Evolutionary conservation across 2,329 filamentous ascomycete genomes (phyloP).

Genomic region (Sporothrix phasma): DNA sequence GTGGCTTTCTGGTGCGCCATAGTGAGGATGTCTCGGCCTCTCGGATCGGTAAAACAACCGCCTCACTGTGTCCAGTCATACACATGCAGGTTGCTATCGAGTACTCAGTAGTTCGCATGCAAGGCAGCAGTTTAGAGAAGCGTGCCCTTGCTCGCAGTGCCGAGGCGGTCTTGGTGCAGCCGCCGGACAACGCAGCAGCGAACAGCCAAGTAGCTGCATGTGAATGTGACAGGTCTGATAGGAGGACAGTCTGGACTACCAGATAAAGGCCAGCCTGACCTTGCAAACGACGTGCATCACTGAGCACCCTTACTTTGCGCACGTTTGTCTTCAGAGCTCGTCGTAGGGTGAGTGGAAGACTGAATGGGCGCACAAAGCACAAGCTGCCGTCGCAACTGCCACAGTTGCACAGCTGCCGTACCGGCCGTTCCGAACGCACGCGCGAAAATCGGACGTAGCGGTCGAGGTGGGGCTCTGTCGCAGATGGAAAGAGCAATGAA

Average conservation of each 20-base stretch:
- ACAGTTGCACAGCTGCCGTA: neutral
- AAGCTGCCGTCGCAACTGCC: neutral
- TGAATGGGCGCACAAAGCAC: neutral
- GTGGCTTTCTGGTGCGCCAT: too few relatives aligned
- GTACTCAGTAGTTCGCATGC: neutral
- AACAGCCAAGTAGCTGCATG: neutral
- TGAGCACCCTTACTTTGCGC: too few relatives aligned
- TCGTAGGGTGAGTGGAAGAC: too few relatives aligned
- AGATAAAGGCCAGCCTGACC: neutral
- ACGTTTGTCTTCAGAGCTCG: too few relatives aligned
- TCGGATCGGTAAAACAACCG: neutral
- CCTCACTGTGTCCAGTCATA: neutral
- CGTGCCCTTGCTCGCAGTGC: neutral
- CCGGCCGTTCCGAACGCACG: neutral
- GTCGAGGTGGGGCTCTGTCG: neutral
- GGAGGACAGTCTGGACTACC: neutral
- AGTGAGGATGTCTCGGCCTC: too few relatives aligned
- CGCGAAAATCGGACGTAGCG: neutral
- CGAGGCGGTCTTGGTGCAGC: neutral
- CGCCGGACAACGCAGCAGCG: neutral
- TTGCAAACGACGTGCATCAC: neutral
- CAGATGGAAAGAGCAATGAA: neutral
- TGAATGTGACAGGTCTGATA: neutral
- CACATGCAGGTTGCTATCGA: too few relatives aligned
- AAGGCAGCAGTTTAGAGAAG: neutral